Percentiles rank a stretch among this genome's conserved stretches.
Evolutionary conservation across 768 basidiomycete genomes (phyloP).

Genomic region (Suillus cothurnatus): DNA sequence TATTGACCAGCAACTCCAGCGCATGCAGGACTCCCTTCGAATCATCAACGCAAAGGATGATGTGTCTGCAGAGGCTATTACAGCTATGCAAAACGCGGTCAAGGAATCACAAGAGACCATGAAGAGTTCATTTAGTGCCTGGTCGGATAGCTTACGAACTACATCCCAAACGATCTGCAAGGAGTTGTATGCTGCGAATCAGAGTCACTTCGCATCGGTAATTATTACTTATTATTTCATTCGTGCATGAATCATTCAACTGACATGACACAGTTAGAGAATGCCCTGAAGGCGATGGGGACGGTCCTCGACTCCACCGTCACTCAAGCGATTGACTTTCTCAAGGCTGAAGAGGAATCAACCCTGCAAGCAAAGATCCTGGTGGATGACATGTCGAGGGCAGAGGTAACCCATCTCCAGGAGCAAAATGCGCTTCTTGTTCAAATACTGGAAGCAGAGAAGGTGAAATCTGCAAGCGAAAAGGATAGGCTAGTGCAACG

Average conservation of each 20-base stretch:
- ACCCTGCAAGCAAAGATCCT: conserved; percentile 51
- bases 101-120: conserved; percentile 56
- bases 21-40: conserved; percentile 52
- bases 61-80: conserved; percentile 53
- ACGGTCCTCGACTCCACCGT: conserved; percentile 62
- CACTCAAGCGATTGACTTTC: conserved; percentile 57
- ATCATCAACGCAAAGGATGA: conserved; percentile 59
- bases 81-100: conserved; percentile 48
- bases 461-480: conserved; percentile 62
- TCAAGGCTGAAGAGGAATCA: conserved; percentile 55
- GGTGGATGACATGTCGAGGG: conserved; percentile 46
- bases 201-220: conserved; percentile 49
- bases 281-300: conserved; percentile 58
- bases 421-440: conserved; percentile 70
- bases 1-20: conserved; percentile 59
- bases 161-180: conserved; percentile 50
- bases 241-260: neutral
- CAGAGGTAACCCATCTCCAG: conserved; percentile 62
- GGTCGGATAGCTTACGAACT: conserved; percentile 54
- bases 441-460: conserved; percentile 66
- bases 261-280: conserved; percentile 44
- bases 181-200: conserved; percentile 46
- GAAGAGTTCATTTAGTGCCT: conserved; percentile 51
- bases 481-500: conserved; percentile 77
- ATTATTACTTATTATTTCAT: conserved; percentile 25